A percentile compares a stretch with the other conserved stretches of the same genome.
Conservation (phyloP, 2,329 filamentous ascomycete genomes). For the Aspergillus felis region DNA sequence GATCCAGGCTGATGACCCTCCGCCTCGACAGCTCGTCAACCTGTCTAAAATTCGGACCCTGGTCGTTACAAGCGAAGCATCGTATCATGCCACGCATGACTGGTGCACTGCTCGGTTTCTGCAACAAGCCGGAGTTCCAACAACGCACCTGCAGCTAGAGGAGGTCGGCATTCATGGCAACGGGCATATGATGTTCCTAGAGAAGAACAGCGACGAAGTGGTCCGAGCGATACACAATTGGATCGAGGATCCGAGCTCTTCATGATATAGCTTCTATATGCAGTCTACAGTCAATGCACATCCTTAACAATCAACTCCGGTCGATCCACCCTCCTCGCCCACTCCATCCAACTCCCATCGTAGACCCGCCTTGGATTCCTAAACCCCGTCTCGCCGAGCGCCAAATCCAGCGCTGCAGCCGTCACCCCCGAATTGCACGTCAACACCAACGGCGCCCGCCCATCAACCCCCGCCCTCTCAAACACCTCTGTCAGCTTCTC, state of each 20-base stretch:
- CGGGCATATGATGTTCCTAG: slow-evolving; percentile 46
- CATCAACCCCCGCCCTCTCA: slow-evolving; percentile 13
- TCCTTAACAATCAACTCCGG: slow-evolving; percentile 9
- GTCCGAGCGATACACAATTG: slow-evolving; percentile 9
- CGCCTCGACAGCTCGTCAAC: slow-evolving; percentile 46
- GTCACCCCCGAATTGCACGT: slow-evolving; percentile 31
- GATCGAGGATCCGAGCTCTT: neutral
- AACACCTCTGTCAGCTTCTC: slow-evolving; percentile 2
- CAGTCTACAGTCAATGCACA: neutral
- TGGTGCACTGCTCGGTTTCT: slow-evolving; percentile 53
- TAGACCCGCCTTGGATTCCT: slow-evolving; percentile 20
- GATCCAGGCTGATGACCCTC: slow-evolving; percentile 31
- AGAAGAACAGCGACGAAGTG: slow-evolving; percentile 22
- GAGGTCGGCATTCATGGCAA: slow-evolving; percentile 49
- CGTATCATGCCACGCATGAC: slow-evolving; percentile 54
- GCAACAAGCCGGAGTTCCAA: slow-evolving; percentile 48
- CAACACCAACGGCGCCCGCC: slow-evolving; percentile 13
- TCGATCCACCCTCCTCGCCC: slow-evolving; percentile 17
- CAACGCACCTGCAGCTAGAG: slow-evolving; percentile 45
- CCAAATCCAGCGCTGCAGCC: slow-evolving; percentile 24
- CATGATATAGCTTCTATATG: neutral
- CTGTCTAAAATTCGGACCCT: slow-evolving; percentile 47
- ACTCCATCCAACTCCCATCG: slow-evolving; percentile 32
- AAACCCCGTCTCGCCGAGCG: slow-evolving; percentile 16
- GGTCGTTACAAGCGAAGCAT: slow-evolving; percentile 51